A percentile compares a stretch with the other conserved stretches of the same genome.
These are phyloP conservation scores for Sordaria brevicollis DNA, from an alignment of 495 filamentous ascomycete genomes.

Conservation along the genomic window DNA sequence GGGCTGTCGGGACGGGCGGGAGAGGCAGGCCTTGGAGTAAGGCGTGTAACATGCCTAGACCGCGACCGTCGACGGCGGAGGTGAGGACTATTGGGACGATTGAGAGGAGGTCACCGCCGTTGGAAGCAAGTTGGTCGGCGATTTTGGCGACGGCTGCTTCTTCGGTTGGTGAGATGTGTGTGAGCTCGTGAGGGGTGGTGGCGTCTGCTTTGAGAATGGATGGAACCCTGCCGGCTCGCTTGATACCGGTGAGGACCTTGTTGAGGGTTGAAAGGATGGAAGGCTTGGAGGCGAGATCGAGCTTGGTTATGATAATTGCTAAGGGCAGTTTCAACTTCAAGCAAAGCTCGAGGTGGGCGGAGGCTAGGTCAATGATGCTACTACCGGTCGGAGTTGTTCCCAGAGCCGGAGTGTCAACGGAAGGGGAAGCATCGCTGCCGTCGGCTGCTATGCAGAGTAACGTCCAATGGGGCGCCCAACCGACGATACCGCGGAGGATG, in stretches of 20 bases:
- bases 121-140: conserved; percentile 34
- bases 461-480: conserved; percentile 94
- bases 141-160: conserved; percentile 40
- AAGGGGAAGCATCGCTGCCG: conserved; percentile 40
- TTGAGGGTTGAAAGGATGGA: conserved; percentile 58
- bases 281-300: conserved; percentile 69
- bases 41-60: conserved; percentile 72
- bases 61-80: conserved; percentile 76
- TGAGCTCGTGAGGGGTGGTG: conserved; percentile 20
- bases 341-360: conserved; percentile 80
- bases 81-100: conserved; percentile 81
- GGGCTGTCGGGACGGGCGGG: conserved; percentile 41
- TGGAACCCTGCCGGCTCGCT: conserved; percentile 62
- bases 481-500: conserved; percentile 75
- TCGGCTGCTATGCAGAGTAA: conserved; percentile 81
- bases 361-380: conserved; percentile 51
- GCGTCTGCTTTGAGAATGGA: conserved; percentile 49
- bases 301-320: conserved; percentile 77
- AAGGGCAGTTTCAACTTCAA: conserved; percentile 65
- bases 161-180: conserved; percentile 32
- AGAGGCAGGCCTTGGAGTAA: conserved; percentile 70
- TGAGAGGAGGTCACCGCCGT: conserved; percentile 31
- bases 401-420: conserved; percentile 24
- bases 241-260: conserved; percentile 66
- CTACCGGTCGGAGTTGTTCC: neutral